These are phyloP conservation scores for Suillus luteus DNA, from an alignment of 768 basidiomycete genomes.

Conservation along the genomic window DNA sequence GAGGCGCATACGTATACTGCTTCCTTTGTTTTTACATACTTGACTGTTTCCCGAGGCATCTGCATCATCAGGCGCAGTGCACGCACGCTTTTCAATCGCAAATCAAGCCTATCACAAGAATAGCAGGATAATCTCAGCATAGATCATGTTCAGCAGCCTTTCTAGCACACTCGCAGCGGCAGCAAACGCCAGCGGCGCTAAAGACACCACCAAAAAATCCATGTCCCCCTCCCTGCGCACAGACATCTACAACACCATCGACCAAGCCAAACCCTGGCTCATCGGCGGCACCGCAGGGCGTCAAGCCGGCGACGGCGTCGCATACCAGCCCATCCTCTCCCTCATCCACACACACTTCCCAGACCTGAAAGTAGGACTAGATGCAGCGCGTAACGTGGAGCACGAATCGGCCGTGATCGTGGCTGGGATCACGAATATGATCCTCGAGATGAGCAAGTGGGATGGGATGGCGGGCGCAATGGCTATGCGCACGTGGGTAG, in stretches of 20 bases:
- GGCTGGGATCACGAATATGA: slow-evolving; percentile 55
- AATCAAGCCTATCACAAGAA: slow-evolving; percentile 7
- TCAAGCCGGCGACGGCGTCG: slow-evolving; percentile 56
- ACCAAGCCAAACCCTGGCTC: slow-evolving; percentile 50
- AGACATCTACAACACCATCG: slow-evolving; percentile 52
- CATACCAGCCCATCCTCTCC: slow-evolving; percentile 45
- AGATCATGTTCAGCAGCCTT: slow-evolving; percentile 49
- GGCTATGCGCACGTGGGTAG: slow-evolving; percentile 58
- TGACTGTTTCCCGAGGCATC: slow-evolving; percentile 3
- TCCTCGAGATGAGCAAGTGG: slow-evolving; percentile 57
- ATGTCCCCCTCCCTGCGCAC: slow-evolving; percentile 51
- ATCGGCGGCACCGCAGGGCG: slow-evolving; percentile 39
- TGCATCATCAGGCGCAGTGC: background rate
- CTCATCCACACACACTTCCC: slow-evolving; percentile 54
- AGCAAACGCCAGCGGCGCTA: slow-evolving; percentile 24
- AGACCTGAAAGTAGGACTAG: slow-evolving; percentile 45
- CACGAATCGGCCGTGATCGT: slow-evolving; percentile 51
- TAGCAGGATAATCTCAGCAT: background rate
- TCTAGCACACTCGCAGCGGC: slow-evolving; percentile 42
- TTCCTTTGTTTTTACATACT: slow-evolving; percentile 22
- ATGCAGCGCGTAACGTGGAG: slow-evolving; percentile 48
- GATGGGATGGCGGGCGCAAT: slow-evolving; percentile 57
- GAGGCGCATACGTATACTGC: slow-evolving; percentile 3
- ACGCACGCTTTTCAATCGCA: slow-evolving; percentile 5
- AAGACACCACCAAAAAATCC: slow-evolving; percentile 38